Evolutionary conservation across 2,329 filamentous ascomycete genomes (phyloP), one percentile per base, ranked within the genome.

Genomic region (Penicillium sp.): DNA sequence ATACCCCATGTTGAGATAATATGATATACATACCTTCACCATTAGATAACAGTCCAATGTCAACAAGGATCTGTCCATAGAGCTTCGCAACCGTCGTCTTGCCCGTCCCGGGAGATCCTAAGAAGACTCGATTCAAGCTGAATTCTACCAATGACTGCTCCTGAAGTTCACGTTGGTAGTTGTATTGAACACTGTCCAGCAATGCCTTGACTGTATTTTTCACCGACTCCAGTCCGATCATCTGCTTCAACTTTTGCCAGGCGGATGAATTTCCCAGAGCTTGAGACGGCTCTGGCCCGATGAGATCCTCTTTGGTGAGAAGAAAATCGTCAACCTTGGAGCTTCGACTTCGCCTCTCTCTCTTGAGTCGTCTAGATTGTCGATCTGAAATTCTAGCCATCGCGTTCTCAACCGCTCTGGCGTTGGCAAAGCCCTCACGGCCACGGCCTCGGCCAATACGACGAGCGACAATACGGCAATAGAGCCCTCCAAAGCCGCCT

Each of bases 71-170:
- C 40, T 79, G 72, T 0, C 86, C 88, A 61, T 91, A 91, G 0
- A 90, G 70, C 65, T 88, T 90, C 0, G 87, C 89, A 0, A 92
- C 84, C 0, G 86, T 86, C 0, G 89, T 91, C 63, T 91, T 92
- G 0, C 89, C 88, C 0, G 89, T 92, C 0, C 89, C 89, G 0
- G 89, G 89, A 1, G 79, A 81, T 0, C 89, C 89, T 0, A 91
- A 66, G 55, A 92, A 90, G 1, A 90, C 82, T 7, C 80, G 77
- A 66, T 91, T 91, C 0, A 91, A 74, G 0, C 79, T 83, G 52
- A 83, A 84, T 53, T 85, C 72, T 0, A 91, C 72, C 0, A 79
- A 66, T 0, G 80, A 77, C 64, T 86, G 73, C 62, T 90, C 87
- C 0, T 74, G 63, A 0, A 91, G 70, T 64, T 91, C 89, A 0